These are phyloP conservation scores for Astragalus glycyphyllos DNA, from an alignment of 306 rosid genomes.

Conservation along the genomic window DNA sequence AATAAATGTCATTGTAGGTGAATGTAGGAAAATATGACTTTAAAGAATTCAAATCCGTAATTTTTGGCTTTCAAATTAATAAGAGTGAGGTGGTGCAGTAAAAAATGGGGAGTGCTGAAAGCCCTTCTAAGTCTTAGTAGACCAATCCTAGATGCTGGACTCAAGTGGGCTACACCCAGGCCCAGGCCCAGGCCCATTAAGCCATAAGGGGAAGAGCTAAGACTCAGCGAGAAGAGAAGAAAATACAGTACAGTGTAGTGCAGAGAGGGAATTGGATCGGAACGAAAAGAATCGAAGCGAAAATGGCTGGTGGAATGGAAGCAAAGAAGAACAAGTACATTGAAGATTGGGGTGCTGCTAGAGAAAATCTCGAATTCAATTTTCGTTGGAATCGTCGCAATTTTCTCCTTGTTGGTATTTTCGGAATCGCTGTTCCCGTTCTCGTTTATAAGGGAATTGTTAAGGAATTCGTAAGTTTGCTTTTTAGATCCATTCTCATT, in stretches of 20 bases:
- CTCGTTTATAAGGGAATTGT: slow-evolving; percentile 93
- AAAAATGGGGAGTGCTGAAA: too few species aligned
- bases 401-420: slow-evolving; percentile 76
- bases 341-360: slow-evolving; percentile 86
- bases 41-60: too few species aligned
- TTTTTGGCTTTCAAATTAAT: too few species aligned
- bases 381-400: slow-evolving; percentile 99
- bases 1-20: too few species aligned
- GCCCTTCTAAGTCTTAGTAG: too few species aligned
- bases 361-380: slow-evolving; percentile 87
- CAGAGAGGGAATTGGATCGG: neutral
- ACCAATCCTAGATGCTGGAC: too few species aligned
- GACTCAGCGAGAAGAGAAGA: neutral
- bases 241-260: neutral
- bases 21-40: too few species aligned
- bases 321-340: slow-evolving; percentile 83
- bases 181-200: too few species aligned
- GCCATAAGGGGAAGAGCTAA: too few species aligned
- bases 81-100: too few species aligned
- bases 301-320: slow-evolving; percentile 99
- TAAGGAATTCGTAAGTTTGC: slow-evolving; percentile 67
- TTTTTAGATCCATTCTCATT: neutral
- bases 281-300: neutral
- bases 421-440: slow-evolving; percentile 85
- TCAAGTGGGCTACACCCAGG: too few species aligned